These are phyloP conservation scores for Solanum dulcamara DNA, from an alignment of 257 asterid species.

Conservation along the genomic window DNA sequence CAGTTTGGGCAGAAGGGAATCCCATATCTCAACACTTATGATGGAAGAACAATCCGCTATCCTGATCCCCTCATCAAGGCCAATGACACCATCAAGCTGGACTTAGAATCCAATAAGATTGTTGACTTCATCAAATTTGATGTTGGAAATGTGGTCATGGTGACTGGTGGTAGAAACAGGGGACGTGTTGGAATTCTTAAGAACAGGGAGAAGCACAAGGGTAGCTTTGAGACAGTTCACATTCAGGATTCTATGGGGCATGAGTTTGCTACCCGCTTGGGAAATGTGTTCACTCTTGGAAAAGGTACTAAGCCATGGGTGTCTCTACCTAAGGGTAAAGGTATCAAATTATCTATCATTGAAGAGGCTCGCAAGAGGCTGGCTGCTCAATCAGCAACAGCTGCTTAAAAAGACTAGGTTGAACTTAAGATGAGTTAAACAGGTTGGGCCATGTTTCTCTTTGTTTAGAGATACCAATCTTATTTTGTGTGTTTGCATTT, in stretches of 20 bases:
- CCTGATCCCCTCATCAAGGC: constrained; percentile 28
- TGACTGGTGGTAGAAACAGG: constrained; percentile 27
- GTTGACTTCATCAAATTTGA: constrained; percentile 24
- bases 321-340: constrained; percentile 29
- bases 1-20: constrained; percentile 23
- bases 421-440: neutral
- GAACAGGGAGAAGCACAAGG: constrained; percentile 26
- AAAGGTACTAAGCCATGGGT: constrained; percentile 32
- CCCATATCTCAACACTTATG: constrained; percentile 21
- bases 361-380: constrained; percentile 29
- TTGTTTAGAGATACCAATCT: neutral
- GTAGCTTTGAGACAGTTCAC: constrained; percentile 24
- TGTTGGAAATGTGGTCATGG: constrained; percentile 34
- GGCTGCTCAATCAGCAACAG: constrained; percentile 14
- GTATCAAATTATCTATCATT: constrained; percentile 24
- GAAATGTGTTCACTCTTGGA: constrained; percentile 23
- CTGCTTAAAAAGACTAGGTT: neutral
- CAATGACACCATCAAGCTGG: constrained; percentile 24
- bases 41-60: constrained; percentile 27
- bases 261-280: constrained; percentile 25
- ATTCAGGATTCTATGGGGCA: constrained; percentile 18
- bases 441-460: neutral
- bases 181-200: constrained; percentile 24
- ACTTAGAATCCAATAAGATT: constrained; percentile 22
- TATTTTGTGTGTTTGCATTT: neutral